Evolutionary conservation across 495 filamentous ascomycete genomes (phyloP), one percentile per base, ranked within the genome.

Genomic region (Aspergillus affinis): DNA sequence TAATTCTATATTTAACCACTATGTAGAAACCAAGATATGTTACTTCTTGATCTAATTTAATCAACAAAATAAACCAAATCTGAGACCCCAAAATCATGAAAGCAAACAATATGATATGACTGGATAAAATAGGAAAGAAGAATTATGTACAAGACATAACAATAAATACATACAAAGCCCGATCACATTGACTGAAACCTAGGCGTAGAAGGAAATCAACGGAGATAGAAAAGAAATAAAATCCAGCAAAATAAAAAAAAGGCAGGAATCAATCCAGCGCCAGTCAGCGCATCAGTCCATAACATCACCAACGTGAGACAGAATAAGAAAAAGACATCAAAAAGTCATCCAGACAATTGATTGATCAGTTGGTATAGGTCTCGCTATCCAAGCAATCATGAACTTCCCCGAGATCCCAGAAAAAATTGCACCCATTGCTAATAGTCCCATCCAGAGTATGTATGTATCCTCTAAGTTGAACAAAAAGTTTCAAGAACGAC

Each of bases 381-480:
- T 41, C 36, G 36, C 36, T 41, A 41, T 17, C 13, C 36, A 13
- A 41, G 8, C 36, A 41, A 41, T 41, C 36, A 15, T 10, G 12
- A 15, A 41, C 15, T 10, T 41, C 13, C 36, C 36, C 3, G 12
- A 41, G 12, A 41, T 15, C 36, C 36, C 36, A 41, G 9, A 41
- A 41, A 41, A 1, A 13, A 41, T 32, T 32, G 36, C 36, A 41
- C 12, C 36, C 13, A 15, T 13, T 41, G 12, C 36, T 41, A 41
- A 41, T 15, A 15, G 12, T 41, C 36, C 36, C 36, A 15, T 41
- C 13, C 36, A 8, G 12, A 10, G 36, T 41, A 41, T 41, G 36
- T 41, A 41, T 41, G 36, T 10, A 41, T 41, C 36, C 36, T 57
- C 54, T 57, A 57, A 48, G 29, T 32, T 15, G 27, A 30, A 48